Conservation (phyloP, 306 rosid species). For the Malus domestica region DNA sequence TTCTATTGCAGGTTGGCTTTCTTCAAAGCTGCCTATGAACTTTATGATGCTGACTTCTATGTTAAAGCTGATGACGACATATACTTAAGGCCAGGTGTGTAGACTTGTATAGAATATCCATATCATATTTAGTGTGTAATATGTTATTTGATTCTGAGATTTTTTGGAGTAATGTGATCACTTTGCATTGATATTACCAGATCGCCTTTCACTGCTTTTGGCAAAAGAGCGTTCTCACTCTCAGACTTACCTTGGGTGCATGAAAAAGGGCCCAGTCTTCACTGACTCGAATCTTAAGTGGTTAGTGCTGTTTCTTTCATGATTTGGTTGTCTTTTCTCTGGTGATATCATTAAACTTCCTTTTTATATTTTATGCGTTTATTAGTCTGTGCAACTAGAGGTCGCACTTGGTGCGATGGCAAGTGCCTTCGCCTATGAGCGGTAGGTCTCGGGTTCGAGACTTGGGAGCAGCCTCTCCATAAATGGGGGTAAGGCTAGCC, state of each 20-base stretch:
- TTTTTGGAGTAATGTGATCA: slow-evolving; percentile 18
- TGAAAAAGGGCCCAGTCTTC: slow-evolving; percentile 97
- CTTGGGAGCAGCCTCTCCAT: too few species aligned
- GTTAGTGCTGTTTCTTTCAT: slow-evolving; percentile 38
- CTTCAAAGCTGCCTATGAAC: slow-evolving; percentile 94
- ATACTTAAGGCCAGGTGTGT: slow-evolving; percentile 88
- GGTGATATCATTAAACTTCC: not conserved
- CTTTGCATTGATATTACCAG: slow-evolving; percentile 39
- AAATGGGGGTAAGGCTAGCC: too few species aligned
- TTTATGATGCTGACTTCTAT: slow-evolving; percentile 73
- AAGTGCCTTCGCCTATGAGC: too few species aligned
- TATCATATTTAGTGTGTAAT: not conserved
- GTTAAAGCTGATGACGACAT: slow-evolving; percentile 98
- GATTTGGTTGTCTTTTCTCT: not conserved
- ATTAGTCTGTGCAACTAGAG: not conserved
- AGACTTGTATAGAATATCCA: not conserved
- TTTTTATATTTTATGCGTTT: not conserved
- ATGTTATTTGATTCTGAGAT: slow-evolving; percentile 9
- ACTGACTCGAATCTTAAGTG: slow-evolving; percentile 94
- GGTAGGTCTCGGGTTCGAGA: too few species aligned
- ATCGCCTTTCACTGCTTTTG: slow-evolving; percentile 77
- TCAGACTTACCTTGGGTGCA: slow-evolving; percentile 95
- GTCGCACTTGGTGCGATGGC: too few species aligned
- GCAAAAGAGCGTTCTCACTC: slow-evolving; percentile 76
- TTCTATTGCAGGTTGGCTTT: slow-evolving; percentile 69